Evolutionary conservation across 2,329 filamentous ascomycete species (phyloP), one percentile per base, ranked within the genome.

Genomic region (Ophiostoma ulmi): DNA sequence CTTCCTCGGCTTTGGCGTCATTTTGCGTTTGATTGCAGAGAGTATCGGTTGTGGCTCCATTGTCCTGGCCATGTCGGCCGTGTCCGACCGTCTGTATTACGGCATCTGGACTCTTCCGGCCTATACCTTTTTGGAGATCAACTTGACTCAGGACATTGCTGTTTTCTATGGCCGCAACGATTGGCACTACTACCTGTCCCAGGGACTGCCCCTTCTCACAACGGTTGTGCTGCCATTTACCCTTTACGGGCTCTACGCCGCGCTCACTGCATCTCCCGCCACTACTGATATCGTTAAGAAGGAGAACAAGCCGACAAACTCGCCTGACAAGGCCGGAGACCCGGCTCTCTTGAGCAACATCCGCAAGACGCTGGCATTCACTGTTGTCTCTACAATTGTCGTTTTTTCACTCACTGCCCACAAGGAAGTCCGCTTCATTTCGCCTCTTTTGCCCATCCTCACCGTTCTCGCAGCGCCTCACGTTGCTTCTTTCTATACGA

Each of bases 351-450:
- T 80, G 73, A 76, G 78, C 61, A 83, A 82, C 70, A 81, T 85
- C 14, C 81, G 83, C 69, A 84, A 83, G 70, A 84, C 85, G 48
- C 80, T 94, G 10, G 83, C 88, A 11, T 83, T 84, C 39, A 82
- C 87, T 8, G 83, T 90, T 61, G 73, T 89, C 70, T 79, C 87
- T 39, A 91, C 90, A 71, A 80, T 91, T 11, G 78, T 81, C 1
- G 79, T 83, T 1, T 85, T 98, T 44, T 97, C 92, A 1, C 77
- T 91, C 66, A 91, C 98, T 74, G 89, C 93, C 1, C 95, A 99
- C 81, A 99, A 99, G 79, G 95, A 99, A 83, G 92, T 97, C 75
- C 92, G 95, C 76, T 99, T 99, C 82, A 91, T 98, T 75, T 97
- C 97, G 76, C 94, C 95, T 0, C 85, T 99, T 22, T 85, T 98